These are phyloP conservation scores for Claviceps quebecensis DNA, from an alignment of 2,329 filamentous ascomycete species.

Conservation along the genomic window DNA sequence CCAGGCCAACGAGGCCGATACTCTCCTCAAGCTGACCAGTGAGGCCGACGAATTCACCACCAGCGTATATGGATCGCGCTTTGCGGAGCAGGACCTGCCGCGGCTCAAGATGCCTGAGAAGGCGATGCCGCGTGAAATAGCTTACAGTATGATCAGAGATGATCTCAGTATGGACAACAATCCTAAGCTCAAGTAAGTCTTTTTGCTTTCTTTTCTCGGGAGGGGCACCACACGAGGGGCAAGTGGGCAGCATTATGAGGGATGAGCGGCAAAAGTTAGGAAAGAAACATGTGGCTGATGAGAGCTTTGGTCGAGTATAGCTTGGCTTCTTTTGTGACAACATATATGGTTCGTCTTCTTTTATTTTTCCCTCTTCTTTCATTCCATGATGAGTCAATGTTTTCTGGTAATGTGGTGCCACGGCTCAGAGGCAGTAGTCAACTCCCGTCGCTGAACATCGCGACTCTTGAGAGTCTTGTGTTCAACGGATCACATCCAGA, in stretches of 20 bases:
- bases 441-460: too few species aligned
- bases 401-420: too few species aligned
- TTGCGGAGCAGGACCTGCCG: constrained; percentile 68
- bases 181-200: constrained; percentile 60
- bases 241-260: neutral
- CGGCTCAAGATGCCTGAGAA: constrained; percentile 73
- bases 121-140: constrained; percentile 83
- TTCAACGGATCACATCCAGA: too few species aligned
- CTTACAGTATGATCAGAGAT: constrained; percentile 96
- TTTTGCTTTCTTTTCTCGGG: too few species aligned
- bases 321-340: constrained; percentile 85
- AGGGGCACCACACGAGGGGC: neutral
- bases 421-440: too few species aligned
- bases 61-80: constrained; percentile 78
- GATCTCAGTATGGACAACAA: constrained; percentile 85
- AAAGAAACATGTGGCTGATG: neutral
- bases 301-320: constrained; percentile 51
- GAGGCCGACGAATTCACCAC: constrained; percentile 51
- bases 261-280: neutral
- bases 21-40: constrained; percentile 31
- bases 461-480: too few species aligned
- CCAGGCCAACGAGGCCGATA: constrained; percentile 23
- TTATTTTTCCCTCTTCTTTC: neutral
- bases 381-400: too few species aligned
- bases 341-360: constrained; percentile 63